Evolutionary conservation across 345 rosid species (phyloP).

Genomic region (Salix dunnii): DNA sequence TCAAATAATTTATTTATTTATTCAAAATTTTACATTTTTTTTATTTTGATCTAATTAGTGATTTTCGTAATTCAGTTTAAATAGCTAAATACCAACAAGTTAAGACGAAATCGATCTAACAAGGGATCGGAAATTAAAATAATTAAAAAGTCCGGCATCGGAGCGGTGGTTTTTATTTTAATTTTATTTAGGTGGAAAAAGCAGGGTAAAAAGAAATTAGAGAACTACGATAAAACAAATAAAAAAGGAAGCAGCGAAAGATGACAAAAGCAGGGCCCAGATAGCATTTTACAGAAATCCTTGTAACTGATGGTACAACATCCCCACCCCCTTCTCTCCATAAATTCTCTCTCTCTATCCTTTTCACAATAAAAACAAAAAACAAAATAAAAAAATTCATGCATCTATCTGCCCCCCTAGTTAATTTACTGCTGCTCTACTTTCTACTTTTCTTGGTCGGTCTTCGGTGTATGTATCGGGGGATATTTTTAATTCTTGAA

Average conservation of each 20-base stretch:
- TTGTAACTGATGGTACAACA: constrained; percentile 23
- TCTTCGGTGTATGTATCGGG: not conserved
- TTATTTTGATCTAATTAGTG: too few relatives aligned
- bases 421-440: not conserved
- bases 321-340: constrained; percentile 4
- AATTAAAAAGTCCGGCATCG: too few relatives aligned
- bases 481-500: too few relatives aligned
- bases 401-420: not conserved
- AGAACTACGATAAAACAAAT: not conserved
- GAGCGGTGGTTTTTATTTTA: too few relatives aligned
- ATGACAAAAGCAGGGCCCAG: constrained; percentile 19
- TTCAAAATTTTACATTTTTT: too few relatives aligned
- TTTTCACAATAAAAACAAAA: constrained; percentile 4
- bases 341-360: constrained; percentile 14
- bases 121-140: too few relatives aligned
- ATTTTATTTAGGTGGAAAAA: too few relatives aligned
- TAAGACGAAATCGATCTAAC: too few relatives aligned
- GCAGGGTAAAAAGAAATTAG: too few relatives aligned
- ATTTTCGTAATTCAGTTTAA: too few relatives aligned
- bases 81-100: too few relatives aligned
- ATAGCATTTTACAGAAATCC: constrained; percentile 50
- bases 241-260: not conserved
- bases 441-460: not conserved
- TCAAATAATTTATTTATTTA: too few relatives aligned
- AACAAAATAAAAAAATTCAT: not conserved